Base-by-base conservation (phyloP, 768 basidiomycete genomes). In the Lactarius deliciosus region DNA sequence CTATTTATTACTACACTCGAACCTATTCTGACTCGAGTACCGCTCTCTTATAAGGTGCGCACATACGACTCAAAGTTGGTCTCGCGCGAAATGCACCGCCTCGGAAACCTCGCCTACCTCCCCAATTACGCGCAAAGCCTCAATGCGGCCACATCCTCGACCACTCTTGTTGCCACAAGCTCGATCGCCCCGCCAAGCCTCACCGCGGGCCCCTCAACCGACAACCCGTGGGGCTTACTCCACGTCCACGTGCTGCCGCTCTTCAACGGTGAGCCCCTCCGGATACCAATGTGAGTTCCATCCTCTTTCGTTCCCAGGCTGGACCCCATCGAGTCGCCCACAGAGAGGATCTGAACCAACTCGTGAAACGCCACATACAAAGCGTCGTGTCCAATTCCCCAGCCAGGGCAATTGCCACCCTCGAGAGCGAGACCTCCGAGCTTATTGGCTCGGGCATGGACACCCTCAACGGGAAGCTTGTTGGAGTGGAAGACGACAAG, bases 391-490 rank as follows among this genome's bases (percentile, higher is more conserved):
- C 92, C 28, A 84, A 86, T 6, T 83, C 86, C 1, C 92, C 92
- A 0, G 84, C 90, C 3, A 89, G 85, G 68, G 90, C 93, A 6
- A 77, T 97, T 47, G 78, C 83, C 0, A 85, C 85, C 9, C 83
- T 98, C 13, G 90, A 92, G 64, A 78, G 83, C 61, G 94, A 96
- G 76, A 85, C 94, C 0, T 81, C 85, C 22, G 94, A 95, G 68
- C 82, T 98, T 57, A 90, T 96, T 62, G 85, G 86, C 1, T 83
- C 87, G 2, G 95, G 95, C 13, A 98, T 96, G 93, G 85, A 94
- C 60, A 98, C 94, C 2, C 81, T 98, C 30, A 94, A 92, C 70
- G 87, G 93, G 0, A 95, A 92, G 72, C 81, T 98, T 6, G 79
- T 82, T 36, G 86, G 83, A 4, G 79, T 90, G 10, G 90, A 94